Base-by-base conservation (phyloP, 495 filamentous ascomycete genomes). In the Lophiostoma macrostomum region DNA sequence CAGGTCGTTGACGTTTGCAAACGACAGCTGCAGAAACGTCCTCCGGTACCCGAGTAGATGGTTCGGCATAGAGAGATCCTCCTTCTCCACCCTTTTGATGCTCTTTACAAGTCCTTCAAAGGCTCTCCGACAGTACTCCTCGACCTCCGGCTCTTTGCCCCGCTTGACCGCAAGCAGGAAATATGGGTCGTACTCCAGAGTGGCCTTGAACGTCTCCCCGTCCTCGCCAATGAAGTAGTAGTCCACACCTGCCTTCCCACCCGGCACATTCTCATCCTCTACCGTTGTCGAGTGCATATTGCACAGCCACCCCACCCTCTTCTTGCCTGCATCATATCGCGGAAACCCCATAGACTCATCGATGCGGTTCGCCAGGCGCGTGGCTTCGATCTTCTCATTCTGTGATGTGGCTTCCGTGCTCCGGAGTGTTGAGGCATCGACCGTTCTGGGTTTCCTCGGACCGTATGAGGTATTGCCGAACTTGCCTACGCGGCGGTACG, bases 191-290 rank as follows among this genome's bases (percentile, higher is more conserved):
- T 95, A 96, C 69, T 94, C 88, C 52, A 97, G 73, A 16, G 91
- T 96, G 32, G 93, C 91, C 69, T 97, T 97, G 78, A 97, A 99
- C 20, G 87, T 95, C 19, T 80, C 80, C 10, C 91, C 91, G 64
- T 91, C 87, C 47, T 96, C 89, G 64, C 93, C 90, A 40, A 99
- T 81, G 71, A 99, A 97, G 71, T 96, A 99, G 71, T 85, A 96
- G 70, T 99, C 94, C 46, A 99, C 84, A 5, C 85, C 93, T 1
- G 93, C 89, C 55, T 90, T 80, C 38, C 91, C 91, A 47, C 86
- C 84, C 10, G 83, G 81, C 4, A 88, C 74, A 53, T 89, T 88
- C 18, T 88, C 76, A 69, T 96, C 91, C 65, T 94, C 86, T 29
- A 97, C 75, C 16, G 80, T 82, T 0, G 93, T 96, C 32, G 88